Evolutionary conservation across 1,284 basidiomycete genomes (phyloP).

Genomic region (Melampsora larici-populina): DNA sequence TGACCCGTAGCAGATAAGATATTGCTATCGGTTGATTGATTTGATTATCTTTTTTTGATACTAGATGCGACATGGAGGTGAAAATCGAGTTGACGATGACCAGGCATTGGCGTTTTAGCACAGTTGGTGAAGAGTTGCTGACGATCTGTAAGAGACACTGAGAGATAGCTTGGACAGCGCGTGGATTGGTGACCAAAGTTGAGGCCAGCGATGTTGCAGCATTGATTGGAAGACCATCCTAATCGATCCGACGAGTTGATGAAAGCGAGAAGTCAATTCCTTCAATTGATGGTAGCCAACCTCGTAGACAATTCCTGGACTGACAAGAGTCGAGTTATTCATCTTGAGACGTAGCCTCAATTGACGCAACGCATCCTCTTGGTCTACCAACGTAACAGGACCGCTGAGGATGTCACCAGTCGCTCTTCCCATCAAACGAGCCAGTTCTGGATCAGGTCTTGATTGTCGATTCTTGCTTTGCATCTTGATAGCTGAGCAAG

Average conservation of each 20-base stretch:
- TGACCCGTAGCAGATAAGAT: constrained; percentile 23
- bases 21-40: constrained; percentile 13
- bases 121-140: constrained; percentile 28
- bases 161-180: constrained; percentile 20
- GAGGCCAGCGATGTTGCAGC: background rate
- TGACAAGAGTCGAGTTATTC: background rate
- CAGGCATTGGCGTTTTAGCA: constrained; percentile 16
- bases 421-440: constrained; percentile 5
- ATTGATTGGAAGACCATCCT: background rate
- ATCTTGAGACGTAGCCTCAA: background rate
- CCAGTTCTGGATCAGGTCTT: constrained; percentile 4
- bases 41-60: background rate
- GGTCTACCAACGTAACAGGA: background rate
- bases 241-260: background rate
- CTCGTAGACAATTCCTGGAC: background rate
- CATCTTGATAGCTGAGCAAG: background rate
- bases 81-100: constrained; percentile 29
- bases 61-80: constrained; percentile 1
- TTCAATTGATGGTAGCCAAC: background rate
- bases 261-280: background rate
- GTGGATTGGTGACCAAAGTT: constrained; percentile 17
- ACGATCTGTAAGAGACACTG: constrained; percentile 34
- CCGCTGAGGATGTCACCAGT: background rate
- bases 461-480: background rate
- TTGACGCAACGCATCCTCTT: constrained; percentile 13